Percentiles rank a stretch among this genome's conserved stretches.
Evolutionary conservation across 2,329 filamentous ascomycete species (phyloP).

Genomic region (Penicillium janthinellum): DNA sequence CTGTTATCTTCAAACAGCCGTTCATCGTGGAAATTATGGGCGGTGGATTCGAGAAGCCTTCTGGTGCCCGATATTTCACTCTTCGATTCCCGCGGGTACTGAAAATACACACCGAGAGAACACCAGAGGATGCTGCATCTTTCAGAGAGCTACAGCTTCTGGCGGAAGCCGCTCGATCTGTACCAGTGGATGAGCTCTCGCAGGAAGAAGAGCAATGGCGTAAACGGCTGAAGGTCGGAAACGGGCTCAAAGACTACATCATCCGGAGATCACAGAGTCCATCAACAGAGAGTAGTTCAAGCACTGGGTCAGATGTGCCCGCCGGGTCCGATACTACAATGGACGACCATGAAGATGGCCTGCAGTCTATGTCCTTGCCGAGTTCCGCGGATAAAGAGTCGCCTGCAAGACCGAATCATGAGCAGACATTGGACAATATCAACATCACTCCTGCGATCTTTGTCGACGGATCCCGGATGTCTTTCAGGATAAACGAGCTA

Average conservation of each 20-base stretch:
- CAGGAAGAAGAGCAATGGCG: constrained; percentile 66
- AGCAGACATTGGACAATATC: background rate
- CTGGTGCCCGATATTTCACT: constrained; percentile 70
- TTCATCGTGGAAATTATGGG: constrained; percentile 80
- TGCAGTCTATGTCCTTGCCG: background rate
- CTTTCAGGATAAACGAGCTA: background rate
- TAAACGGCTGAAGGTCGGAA: constrained; percentile 59
- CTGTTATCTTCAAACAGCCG: constrained; percentile 65
- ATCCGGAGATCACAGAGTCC: constrained; percentile 28
- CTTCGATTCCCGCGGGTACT: constrained; percentile 74
- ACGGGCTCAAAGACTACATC: constrained; percentile 37
- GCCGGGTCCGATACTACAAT: background rate
- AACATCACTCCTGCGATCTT: constrained; percentile 20
- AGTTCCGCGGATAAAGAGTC: background rate
- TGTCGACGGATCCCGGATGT: constrained; percentile 18
- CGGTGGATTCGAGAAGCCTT: constrained; percentile 73
- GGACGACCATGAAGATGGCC: background rate
- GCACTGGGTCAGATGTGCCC: constrained; percentile 8
- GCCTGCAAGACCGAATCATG: background rate
- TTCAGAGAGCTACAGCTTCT: constrained; percentile 70
- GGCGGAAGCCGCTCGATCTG: constrained; percentile 59
- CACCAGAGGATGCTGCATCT: constrained; percentile 67
- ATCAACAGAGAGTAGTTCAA: constrained; percentile 22
- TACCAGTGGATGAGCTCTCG: constrained; percentile 56
- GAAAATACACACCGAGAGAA: constrained; percentile 77